phyloP scores from a whole-genome alignment of 805 yeast species.

The Candida methanosorbosa region DNA sequence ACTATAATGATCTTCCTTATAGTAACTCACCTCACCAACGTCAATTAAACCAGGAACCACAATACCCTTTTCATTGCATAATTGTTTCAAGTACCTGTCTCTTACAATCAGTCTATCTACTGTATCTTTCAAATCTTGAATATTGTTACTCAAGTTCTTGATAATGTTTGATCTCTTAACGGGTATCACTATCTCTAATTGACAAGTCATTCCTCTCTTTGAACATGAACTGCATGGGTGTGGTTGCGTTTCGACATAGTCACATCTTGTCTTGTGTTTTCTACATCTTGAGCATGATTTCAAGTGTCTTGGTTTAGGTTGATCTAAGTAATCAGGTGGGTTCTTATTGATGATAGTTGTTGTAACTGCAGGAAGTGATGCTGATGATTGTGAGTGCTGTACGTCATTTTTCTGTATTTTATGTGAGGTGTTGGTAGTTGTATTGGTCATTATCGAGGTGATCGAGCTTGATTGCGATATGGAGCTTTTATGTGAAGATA shows the following conservation, averaged over 20 bases:
- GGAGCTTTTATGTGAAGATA: too few relatives aligned
- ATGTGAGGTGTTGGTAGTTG: neutral
- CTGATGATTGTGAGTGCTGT: too few relatives aligned
- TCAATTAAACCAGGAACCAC: slow-evolving; percentile 22
- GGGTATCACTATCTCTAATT: slow-evolving; percentile 45
- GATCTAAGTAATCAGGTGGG: slow-evolving; percentile 13
- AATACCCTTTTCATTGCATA: slow-evolving; percentile 19
- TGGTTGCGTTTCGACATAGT: slow-evolving; percentile 43
- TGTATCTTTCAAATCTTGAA: slow-evolving; percentile 19
- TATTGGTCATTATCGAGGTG: neutral
- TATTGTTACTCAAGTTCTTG: slow-evolving; percentile 23
- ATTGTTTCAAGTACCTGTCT: slow-evolving; percentile 14
- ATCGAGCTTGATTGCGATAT: too few relatives aligned
- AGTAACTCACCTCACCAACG: slow-evolving; percentile 9
- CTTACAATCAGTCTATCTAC: slow-evolving; percentile 20
- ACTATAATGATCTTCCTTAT: slow-evolving; percentile 4
- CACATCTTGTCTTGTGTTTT: slow-evolving; percentile 59
- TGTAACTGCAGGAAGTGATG: too few relatives aligned
- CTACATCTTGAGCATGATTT: slow-evolving; percentile 60
- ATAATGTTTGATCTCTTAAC: slow-evolving; percentile 38
- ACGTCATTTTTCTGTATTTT: slow-evolving; percentile 1
- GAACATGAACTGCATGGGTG: slow-evolving; percentile 49
- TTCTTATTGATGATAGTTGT: slow-evolving; percentile 13
- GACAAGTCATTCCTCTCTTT: slow-evolving; percentile 42
- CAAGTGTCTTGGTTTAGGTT: slow-evolving; percentile 32